Evolutionary conservation across 2,329 filamentous ascomycete genomes (phyloP), one percentile per base, ranked within the genome.

Genomic region (Capronia epimyces): DNA sequence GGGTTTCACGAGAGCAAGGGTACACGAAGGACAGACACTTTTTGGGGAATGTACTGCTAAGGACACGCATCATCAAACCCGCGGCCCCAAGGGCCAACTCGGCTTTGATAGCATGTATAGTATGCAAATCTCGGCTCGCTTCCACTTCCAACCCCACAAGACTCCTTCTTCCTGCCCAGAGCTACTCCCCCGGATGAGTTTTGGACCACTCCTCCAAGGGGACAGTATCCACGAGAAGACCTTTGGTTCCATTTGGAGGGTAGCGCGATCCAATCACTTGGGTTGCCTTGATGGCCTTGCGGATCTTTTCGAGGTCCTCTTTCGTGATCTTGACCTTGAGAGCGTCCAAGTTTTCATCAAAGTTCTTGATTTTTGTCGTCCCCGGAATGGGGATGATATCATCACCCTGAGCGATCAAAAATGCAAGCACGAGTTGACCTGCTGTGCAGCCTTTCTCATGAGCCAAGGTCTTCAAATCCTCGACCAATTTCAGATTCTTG

Each of bases 361-460:
- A 57, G 41, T 63, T 63, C 40, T 58, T 59, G 31, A 48, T 39
- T 29, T 51, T 59, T 21, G 60, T 64, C 18, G 62, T 65, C 10
- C 62, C 61, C 13, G 62, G 63, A 43, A 63, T 63, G 0, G 60
- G 61, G 48, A 63, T 50, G 22, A 64, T 59, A 41, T 60, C 73
- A 84, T 83, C 32, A 25, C 78, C 79, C 59, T 84, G 80, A 3
- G 75, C 75, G 56, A 82, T 60, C 49, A 86, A 59, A 81, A 82
- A 86, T 0, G 82, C 82, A 22, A 86, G 68, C 1, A 79, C 76
- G 25, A 87, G 62, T 62, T 87, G 77, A 1, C 71, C 72, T 0
- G 79, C 59, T 0, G 81, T 82, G 40, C 70, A 72, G 2, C 69
- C 73, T 66, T 85, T 83, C 54, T 67, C 69, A 36, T 72, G 66